Percentiles rank a stretch among this genome's conserved stretches.
These are phyloP conservation scores for Ustulina deusta DNA, from an alignment of 2,329 filamentous ascomycete genomes.

Conservation along the genomic window DNA sequence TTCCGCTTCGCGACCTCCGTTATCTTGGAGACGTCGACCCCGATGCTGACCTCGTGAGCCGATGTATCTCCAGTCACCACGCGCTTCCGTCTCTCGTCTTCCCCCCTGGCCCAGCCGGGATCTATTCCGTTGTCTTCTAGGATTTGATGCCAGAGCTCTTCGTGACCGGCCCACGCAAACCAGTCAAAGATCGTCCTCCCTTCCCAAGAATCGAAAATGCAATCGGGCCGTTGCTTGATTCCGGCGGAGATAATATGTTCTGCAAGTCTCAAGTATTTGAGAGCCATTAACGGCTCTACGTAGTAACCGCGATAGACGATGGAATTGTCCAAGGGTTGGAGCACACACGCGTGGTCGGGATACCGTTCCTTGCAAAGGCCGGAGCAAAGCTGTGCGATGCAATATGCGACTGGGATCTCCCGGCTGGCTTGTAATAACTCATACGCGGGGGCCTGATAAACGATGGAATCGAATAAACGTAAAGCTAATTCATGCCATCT, in stretches of 20 bases:
- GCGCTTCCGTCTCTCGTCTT: slow-evolving; percentile 34
- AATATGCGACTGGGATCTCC: background rate
- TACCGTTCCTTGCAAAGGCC: background rate
- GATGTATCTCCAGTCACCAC: slow-evolving; percentile 36
- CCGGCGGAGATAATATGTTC: background rate
- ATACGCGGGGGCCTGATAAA: background rate
- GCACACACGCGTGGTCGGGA: background rate
- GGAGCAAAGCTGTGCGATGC: background rate
- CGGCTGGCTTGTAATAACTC: background rate
- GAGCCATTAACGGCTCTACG: background rate
- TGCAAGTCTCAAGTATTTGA: background rate
- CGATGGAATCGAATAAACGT: background rate
- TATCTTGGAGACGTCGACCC: slow-evolving; percentile 20
- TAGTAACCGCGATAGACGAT: background rate
- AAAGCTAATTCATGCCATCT: background rate
- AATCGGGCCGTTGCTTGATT: background rate
- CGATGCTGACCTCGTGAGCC: slow-evolving; percentile 37
- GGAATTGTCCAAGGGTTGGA: background rate
- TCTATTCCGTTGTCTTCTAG: slow-evolving; percentile 38
- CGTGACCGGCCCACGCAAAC: background rate
- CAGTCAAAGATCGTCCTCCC: background rate
- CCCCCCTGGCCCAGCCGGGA: slow-evolving; percentile 35
- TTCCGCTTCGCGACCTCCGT: slow-evolving; percentile 29
- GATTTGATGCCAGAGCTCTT: slow-evolving; percentile 33
- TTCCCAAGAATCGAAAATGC: background rate